Conservation (phyloP, 2,329 filamentous ascomycete genomes). For the Capronia epimyces region DNA sequence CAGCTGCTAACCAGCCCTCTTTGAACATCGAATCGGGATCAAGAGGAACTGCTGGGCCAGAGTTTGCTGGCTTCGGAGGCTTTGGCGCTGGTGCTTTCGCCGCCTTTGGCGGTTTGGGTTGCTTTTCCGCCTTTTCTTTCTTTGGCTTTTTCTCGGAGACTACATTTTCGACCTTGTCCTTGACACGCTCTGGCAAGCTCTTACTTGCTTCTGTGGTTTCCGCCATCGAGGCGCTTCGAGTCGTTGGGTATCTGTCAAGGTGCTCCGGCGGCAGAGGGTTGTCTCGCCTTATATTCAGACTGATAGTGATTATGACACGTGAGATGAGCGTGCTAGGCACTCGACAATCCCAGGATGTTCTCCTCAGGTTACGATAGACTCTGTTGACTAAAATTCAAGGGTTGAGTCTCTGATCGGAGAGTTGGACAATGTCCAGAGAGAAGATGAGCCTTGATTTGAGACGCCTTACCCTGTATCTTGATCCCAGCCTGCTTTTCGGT, state of each 20-base stretch:
- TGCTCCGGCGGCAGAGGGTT: background rate
- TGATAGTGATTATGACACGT: conserved; percentile 2
- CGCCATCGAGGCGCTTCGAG: conserved; percentile 17
- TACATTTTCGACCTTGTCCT: conserved; percentile 32
- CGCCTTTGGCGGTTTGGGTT: conserved; percentile 32
- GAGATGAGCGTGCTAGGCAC: background rate
- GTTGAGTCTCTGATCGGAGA: background rate
- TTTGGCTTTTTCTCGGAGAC: conserved; percentile 12
- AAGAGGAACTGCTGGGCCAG: conserved; percentile 30
- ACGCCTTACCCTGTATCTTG: too few species aligned
- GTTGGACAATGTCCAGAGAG: too few species aligned
- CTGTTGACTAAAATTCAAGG: background rate
- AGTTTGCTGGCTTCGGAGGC: conserved; percentile 32
- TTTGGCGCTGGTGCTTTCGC: conserved; percentile 30
- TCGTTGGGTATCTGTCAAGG: background rate
- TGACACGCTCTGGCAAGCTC: conserved; percentile 32
- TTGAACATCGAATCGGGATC: conserved; percentile 68
- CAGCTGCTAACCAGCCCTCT: conserved; percentile 66
- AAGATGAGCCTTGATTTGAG: too few species aligned
- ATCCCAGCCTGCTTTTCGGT: background rate
- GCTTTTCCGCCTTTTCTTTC: conserved; percentile 43
- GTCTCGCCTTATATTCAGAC: background rate
- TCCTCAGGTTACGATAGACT: background rate
- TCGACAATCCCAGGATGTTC: conserved; percentile 1
- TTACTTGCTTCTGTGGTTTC: conserved; percentile 19